These are phyloP conservation scores for Hydnum rufescens DNA, from an alignment of 768 basidiomycete species.

Conservation along the genomic window DNA sequence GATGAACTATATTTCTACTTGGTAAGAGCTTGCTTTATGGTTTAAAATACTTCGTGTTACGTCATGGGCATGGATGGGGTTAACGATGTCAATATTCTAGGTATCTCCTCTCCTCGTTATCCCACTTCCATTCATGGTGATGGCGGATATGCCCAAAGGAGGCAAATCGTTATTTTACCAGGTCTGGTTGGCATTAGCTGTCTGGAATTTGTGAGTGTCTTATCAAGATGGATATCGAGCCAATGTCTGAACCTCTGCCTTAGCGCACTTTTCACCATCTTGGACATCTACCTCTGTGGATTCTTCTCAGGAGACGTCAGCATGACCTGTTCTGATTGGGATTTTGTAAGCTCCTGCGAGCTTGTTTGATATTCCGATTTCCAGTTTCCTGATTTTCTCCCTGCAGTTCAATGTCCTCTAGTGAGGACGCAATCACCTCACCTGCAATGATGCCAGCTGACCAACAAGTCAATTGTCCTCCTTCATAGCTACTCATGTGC, in stretches of 20 bases:
- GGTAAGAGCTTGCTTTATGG: not conserved
- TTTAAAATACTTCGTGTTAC: not conserved
- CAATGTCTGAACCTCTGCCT: not conserved
- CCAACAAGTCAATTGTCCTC: not conserved
- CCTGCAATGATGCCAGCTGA: no score
- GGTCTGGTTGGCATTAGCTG: slow-evolving; percentile 13
- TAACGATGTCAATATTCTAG: not conserved
- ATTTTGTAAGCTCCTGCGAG: slow-evolving; percentile 12
- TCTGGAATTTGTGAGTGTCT: slow-evolving; percentile 14
- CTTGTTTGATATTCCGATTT: not conserved
- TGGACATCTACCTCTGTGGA: slow-evolving; percentile 12
- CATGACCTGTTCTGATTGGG: slow-evolving; percentile 16
- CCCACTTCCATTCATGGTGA: slow-evolving; percentile 17
- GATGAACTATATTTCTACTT: slow-evolving; percentile 10
- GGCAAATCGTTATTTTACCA: slow-evolving; percentile 16
- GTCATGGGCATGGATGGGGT: slow-evolving; percentile 6
- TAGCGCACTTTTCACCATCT: not conserved
- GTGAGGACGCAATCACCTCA: not conserved
- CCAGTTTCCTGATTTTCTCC: not conserved
- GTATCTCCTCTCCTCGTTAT: slow-evolving; percentile 11
- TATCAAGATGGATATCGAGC: not conserved
- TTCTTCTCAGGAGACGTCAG: slow-evolving; percentile 10
- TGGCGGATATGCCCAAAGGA: slow-evolving; percentile 17
- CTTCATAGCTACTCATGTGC: slow-evolving; percentile 14
- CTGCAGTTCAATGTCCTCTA: slow-evolving; percentile 2